phyloP scores from a whole-genome alignment of 805 yeast species.

The Candida sakaeoensis region DNA sequence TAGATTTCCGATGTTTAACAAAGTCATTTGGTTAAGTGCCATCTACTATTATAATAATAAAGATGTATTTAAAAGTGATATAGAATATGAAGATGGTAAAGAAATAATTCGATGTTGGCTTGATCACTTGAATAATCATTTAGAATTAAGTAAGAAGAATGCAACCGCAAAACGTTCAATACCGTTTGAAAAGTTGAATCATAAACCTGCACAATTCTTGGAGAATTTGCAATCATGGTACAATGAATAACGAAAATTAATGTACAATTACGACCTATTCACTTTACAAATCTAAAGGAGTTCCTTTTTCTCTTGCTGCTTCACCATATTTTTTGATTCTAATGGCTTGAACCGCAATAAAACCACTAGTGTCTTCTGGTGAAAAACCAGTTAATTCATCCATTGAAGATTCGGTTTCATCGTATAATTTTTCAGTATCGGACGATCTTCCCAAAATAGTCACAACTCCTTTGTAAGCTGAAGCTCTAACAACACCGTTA shows the following conservation, averaged over 20 bases:
- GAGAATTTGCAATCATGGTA: conserved; percentile 7
- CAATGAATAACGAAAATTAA: conserved; percentile 3
- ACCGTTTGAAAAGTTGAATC: conserved; percentile 24
- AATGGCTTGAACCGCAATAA: conserved; percentile 96
- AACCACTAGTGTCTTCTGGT: conserved; percentile 95
- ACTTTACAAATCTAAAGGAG: conserved; percentile 43
- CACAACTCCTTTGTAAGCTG: conserved; percentile 87
- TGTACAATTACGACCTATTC: conserved; percentile 3
- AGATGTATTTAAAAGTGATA: conserved; percentile 15
- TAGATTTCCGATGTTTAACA: conserved; percentile 73
- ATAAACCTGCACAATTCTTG: conserved; percentile 16
- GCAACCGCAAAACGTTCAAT: conserved; percentile 31
- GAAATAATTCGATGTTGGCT: conserved; percentile 13
- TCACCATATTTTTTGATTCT: conserved; percentile 98
- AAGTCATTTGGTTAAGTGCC: conserved; percentile 66
- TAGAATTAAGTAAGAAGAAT: conserved; percentile 28
- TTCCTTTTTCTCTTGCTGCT: conserved; percentile 80
- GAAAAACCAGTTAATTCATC: conserved; percentile 97
- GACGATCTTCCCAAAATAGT: conserved; percentile 90
- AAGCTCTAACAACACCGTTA: conserved; percentile 92
- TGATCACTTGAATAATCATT: conserved; percentile 27
- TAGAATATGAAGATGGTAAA: conserved; percentile 13
- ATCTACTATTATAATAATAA: conserved; percentile 35
- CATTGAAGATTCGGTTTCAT: conserved; percentile 98
- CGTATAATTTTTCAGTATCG: conserved; percentile 92